Conservation (phyloP, 768 basidiomycete genomes). For the Mycena latifolia region DNA sequence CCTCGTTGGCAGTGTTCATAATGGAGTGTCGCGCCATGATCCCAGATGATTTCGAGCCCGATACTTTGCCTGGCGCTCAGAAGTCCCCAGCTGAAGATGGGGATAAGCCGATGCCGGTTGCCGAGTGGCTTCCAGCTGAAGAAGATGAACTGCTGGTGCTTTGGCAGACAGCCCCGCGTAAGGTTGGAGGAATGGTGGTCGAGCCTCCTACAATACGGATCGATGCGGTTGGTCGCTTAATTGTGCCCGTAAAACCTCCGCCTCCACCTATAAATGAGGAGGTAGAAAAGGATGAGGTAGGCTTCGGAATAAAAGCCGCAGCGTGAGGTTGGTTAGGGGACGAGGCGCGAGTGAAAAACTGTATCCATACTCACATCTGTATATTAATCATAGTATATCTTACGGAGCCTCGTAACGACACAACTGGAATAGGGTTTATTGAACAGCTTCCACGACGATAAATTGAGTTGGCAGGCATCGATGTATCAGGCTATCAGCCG, state of each 20-base stretch:
- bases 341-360: background rate
- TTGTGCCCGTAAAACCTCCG: background rate
- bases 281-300: conserved; percentile 9
- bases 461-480: conserved; percentile 3
- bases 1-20: conserved; percentile 10
- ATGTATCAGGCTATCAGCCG: background rate
- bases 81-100: too few relatives aligned
- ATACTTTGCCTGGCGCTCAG: background rate
- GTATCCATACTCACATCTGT: conserved; percentile 24
- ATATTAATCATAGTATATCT: conserved; percentile 18
- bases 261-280: background rate
- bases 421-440: conserved; percentile 1
- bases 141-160: background rate
- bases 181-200: background rate
- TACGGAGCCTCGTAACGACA: background rate
- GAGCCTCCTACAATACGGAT: background rate
- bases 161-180: background rate
- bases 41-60: conserved; percentile 14
- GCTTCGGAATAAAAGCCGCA: background rate
- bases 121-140: background rate
- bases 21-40: conserved; percentile 9
- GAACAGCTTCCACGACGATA: background rate
- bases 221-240: background rate
- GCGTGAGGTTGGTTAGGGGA: too few relatives aligned
- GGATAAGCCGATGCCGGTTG: background rate